Base-by-base conservation (phyloP, 352 stramenopile genomes). In the Pythium angustatum region DNA sequence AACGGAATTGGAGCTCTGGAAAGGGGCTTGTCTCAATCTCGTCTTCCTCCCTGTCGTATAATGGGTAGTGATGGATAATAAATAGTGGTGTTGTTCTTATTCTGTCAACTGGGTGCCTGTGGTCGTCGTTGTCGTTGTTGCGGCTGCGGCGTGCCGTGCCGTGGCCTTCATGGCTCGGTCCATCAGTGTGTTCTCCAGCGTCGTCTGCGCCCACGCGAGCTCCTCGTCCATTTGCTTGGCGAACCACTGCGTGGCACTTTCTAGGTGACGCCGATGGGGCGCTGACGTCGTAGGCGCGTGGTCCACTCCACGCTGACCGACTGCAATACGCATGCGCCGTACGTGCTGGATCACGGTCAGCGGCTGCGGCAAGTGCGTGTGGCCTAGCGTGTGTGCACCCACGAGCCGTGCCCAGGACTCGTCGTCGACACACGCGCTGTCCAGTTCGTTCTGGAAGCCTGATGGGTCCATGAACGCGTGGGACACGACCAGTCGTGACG, bases 261-360 rank as follows among this genome's bases (percentile, higher is more conserved):
- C 17, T 12, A 57, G 15, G 38, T 7, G 6, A 19, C 22, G 15
- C 2, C 15, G 15, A 8, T n/a, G 38, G 14, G 38, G 38, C 17
- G 38, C 38, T 7, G 33, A 7, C 38, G 15, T 19, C 15, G n/a
- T n/a, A n/a, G n/a, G n/a, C n/a, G n/a, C n/a, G n/a, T n/a, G n/a
- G n/a, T n/a, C n/a, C n/a, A n/a, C n/a, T n/a, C n/a, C n/a, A n/a
- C 19, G 27, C 7, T 41, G 43, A 21, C 24, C 21, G 19, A 51
- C 27, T 22, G 38, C 27, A 31, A 69, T 61, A 0, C 26, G 26
- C 2, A n/a, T 22, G 8, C 62, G 43, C 1, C 47, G 53, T 5
- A 69, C 36, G 53, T 63, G 62, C 53, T 69, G 62, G 12, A 69
- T 33, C 15, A 58, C 53, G 1, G 53, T 58, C 11, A 69, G 54